Base-by-base conservation (phyloP, 768 basidiomycete genomes). In the Suillus fuscotomentosus region DNA sequence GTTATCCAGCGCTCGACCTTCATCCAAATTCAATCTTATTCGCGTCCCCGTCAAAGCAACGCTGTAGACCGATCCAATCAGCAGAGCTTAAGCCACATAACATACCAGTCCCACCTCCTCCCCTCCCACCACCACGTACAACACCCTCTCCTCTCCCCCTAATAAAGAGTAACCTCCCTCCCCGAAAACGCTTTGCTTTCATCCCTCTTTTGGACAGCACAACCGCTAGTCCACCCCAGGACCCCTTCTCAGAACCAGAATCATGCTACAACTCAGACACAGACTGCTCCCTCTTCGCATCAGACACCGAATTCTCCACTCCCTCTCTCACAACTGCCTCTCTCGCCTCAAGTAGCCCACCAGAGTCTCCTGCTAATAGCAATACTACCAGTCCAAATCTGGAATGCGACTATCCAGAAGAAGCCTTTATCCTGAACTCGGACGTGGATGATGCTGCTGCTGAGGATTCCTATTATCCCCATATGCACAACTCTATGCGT, bases 271-370 rank as follows among this genome's bases (percentile, higher is more conserved):
- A 14, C 17, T 64, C 60, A 11, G 66, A 67, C 38, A 53, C 60
- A 5, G 66, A 67, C 45, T 63, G 63, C 10, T 64, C 60, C 9
- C 56, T 65, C 20, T 22, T 48, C 13, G 63, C 63, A 9, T 61
- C 66, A n/a, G 48, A 65, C 8, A 65, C 63, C 0, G 64, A 67
- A 27, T 43, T 41, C 13, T 68, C 67, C 42, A 68, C 67, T 15
- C 67, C 67, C 3, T 68, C 67, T 6, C 65, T 68, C 17, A 64
- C 67, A 15, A 62, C 65, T 20, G 65, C 67, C 7, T 63, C 65
- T 20, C 60, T 68, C 11, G 57, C 65, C 14, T 62, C 63, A 7
- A 66, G 59, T 17, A 67, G 66, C 22, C 67, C 65, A 22, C 65
- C 67, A 6, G 60, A 48, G 3, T 66, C 67, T 14, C 65, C 65